Evolutionary conservation across 2,329 filamentous ascomycete species (phyloP).

Genomic region (Ophiostoma australiae): DNA sequence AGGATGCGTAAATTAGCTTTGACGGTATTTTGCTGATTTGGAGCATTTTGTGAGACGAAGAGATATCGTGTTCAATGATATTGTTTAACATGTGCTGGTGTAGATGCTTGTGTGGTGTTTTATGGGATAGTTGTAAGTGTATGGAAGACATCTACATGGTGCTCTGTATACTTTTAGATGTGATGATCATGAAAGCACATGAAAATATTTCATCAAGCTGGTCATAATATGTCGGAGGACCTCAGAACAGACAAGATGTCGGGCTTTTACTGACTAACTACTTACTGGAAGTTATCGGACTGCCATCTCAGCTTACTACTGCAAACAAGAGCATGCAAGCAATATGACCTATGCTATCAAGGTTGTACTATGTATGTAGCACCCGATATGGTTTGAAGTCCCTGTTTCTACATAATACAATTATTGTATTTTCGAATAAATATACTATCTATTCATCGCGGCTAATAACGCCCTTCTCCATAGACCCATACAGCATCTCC

Average conservation of each 20-base stretch:
- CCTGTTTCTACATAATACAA: no score
- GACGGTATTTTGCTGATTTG: not conserved
- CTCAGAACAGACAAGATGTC: not conserved
- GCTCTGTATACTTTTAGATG: no score
- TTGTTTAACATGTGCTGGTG: not conserved
- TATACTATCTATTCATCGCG: not conserved
- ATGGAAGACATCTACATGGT: no score
- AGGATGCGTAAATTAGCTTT: not conserved
- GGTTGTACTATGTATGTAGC: not conserved
- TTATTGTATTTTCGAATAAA: not conserved
- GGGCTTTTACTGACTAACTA: not conserved
- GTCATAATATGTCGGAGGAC: not conserved
- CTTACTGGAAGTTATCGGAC: not conserved
- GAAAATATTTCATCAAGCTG: not conserved
- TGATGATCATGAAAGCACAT: not conserved
- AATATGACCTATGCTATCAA: not conserved
- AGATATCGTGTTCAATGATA: not conserved
- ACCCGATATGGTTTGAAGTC: not conserved
- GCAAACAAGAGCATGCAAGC: not conserved
- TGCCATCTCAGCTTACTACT: not conserved
- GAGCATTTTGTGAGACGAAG: not conserved
- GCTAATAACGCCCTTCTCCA: conserved; percentile 1
- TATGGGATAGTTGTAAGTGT: not conserved
- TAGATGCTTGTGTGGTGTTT: not conserved
- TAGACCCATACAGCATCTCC: not conserved